Evolutionary conservation across 192 early-diverging fungal genomes (phyloP), one percentile per base, ranked within the genome.

Genomic region (Radiomyces spectabilis): DNA sequence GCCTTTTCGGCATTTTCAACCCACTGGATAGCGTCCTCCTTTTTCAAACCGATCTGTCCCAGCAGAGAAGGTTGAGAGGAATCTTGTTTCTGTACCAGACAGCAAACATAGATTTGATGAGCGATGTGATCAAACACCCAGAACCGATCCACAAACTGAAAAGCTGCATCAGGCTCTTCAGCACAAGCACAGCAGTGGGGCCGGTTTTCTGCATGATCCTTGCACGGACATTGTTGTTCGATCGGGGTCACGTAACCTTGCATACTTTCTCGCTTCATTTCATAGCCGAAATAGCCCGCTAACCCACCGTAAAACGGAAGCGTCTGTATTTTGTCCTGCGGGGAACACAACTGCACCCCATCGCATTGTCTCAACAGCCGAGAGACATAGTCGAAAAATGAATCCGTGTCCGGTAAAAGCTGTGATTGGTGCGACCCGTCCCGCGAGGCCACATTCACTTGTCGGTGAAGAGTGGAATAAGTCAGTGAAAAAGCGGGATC

Each of bases 251-350:
- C 37, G 42, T 79, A 77, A 0, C 73, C 75, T 0, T 75, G 63
- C 59, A 94, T 29, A 46, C 77, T 77, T 60, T 97, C 95, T 26
- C 74, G 51, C 51, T 91, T 92, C 89, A 98, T 90, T 53, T 94
- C 95, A 65, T 98, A 98, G 0, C 89, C 92, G 72, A 95, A 85
- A 59, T 88, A 91, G 0, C 95, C 95, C 0, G 93, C 70, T 68
- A 94, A 73, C 0, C 95, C 95, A 44, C 91, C 81, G n/a, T 77
- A 65, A 51, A 96, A 96, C 35, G 65, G n/a, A 9, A 60, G 24
- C 73, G 44, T 80, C 72, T 0, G 70, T 61, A 0, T 56, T 52
- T 40, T 41, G 12, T 2, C 19, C 12, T 21, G 22, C 42, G 0
- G 48, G 25, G 31, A 57, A 7, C 16, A 18, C 63, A n/a, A n/a